A percentile compares a stretch with the other conserved stretches of the same genome.
Conservation (phyloP, 2,329 filamentous ascomycete genomes). For the Chalaropsis ovoidea region DNA sequence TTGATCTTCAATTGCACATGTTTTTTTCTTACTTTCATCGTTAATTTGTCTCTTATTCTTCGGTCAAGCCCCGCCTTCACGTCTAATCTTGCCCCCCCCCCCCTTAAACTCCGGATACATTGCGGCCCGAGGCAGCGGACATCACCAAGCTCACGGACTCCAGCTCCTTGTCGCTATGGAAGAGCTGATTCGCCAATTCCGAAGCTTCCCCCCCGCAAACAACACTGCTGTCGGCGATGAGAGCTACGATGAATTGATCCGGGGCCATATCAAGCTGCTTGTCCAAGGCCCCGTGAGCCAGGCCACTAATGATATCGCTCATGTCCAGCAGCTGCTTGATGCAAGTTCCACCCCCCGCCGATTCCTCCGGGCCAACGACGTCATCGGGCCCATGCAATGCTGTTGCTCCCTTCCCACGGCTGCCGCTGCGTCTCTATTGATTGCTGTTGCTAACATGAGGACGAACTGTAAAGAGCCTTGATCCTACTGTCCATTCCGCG, state of each 20-base stretch:
- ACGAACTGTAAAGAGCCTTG: constrained; percentile 34
- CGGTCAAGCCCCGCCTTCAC: background rate
- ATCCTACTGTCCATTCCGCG: constrained; percentile 42
- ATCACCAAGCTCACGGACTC: background rate
- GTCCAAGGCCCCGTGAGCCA: background rate
- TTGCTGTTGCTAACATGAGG: constrained; percentile 3
- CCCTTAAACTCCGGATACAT: background rate
- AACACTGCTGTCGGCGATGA: constrained; percentile 1
- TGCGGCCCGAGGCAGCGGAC: background rate
- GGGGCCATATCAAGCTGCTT: constrained; percentile 15
- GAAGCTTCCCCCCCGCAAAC: constrained; percentile 13
- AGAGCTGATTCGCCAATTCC: constrained; percentile 13
- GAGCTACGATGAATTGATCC: constrained; percentile 16
- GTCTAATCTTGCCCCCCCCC: background rate
- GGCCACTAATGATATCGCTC: background rate
- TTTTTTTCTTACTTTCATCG: background rate
- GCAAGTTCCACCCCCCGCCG: constrained; percentile 17
- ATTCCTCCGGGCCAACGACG: constrained; percentile 13
- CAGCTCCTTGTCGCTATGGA: constrained; percentile 17
- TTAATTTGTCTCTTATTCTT: background rate
- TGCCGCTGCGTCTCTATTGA: background rate
- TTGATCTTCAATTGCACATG: background rate
- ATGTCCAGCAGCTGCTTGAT: constrained; percentile 17
- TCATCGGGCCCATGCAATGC: background rate
- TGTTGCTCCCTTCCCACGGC: background rate